phyloP scores from a whole-genome alignment of 2,329 filamentous ascomycete species.

The Curvularia sp. region DNA sequence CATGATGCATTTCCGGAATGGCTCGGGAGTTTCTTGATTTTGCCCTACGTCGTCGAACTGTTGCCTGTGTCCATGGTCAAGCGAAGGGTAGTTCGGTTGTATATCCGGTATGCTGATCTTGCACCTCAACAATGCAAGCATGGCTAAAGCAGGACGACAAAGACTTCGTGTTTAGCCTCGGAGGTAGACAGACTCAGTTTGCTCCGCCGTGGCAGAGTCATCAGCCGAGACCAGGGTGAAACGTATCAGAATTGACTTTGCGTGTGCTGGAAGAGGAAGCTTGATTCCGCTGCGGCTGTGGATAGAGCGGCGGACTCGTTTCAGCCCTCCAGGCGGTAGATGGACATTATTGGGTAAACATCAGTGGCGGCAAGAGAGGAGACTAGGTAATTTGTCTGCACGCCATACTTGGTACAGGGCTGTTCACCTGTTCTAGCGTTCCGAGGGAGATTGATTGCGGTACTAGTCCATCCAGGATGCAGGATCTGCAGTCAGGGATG shows the following conservation, averaged over 20 bases:
- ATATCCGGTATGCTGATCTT: slow-evolving; percentile 10
- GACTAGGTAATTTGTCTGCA: slow-evolving; percentile 15
- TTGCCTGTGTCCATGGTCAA: slow-evolving; percentile 1
- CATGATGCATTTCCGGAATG: slow-evolving; percentile 6
- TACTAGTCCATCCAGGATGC: slow-evolving; percentile 17
- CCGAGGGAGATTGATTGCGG: slow-evolving; percentile 21
- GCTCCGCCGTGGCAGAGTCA: slow-evolving; percentile 2
- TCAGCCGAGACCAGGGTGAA: background rate
- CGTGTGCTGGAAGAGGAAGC: background rate
- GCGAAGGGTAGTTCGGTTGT: slow-evolving; percentile 7
- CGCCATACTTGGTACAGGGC: slow-evolving; percentile 17
- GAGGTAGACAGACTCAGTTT: background rate
- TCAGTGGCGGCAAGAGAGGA: slow-evolving; percentile 1
- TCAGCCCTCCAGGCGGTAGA: slow-evolving; percentile 2
- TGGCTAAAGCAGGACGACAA: slow-evolving; percentile 4
- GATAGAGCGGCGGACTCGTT: background rate
- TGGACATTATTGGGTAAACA: slow-evolving; percentile 5
- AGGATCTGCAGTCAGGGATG: slow-evolving; percentile 27
- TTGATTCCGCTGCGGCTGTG: background rate
- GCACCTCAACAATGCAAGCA: slow-evolving; percentile 17
- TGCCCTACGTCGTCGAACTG: slow-evolving; percentile 2
- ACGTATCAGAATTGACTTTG: background rate
- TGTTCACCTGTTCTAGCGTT: slow-evolving; percentile 19
- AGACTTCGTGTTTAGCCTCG: slow-evolving; percentile 3
- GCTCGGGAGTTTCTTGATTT: background rate